Base-by-base conservation (phyloP, 768 basidiomycete genomes). In the Pisolithus orientalis region DNA sequence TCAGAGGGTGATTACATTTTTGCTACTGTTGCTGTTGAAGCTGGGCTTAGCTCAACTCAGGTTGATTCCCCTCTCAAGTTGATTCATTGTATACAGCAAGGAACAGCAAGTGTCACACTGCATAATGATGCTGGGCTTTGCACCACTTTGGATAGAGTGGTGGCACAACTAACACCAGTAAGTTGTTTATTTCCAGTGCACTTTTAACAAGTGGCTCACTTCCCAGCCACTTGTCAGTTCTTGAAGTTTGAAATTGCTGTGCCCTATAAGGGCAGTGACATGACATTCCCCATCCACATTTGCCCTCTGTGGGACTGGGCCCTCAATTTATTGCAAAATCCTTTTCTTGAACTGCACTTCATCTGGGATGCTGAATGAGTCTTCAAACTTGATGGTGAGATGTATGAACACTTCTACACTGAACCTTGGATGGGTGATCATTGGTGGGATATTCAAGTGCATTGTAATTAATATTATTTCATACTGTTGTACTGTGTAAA, bases 371-470 rank as follows among this genome's bases (percentile, higher is more conserved):
- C 70, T 5, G 38, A 62, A 38, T 51, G 42, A 6, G 47, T 58
- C 3, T 73, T 53, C 53, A 65, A 60, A 24, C 69, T 61, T 46
- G 53, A 70, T 54, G 63, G 64, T 0, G 43, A 43, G 6, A 2
- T 17, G 1, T 74, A 62, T 46, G 58, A 64, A n/a, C 57, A 59
- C 0, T 65, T 72, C 32, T 34, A 62, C 14, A 49, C 68, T 49
- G 70, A 76, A 46, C 72, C 74, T 6, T 72, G 72, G 66, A 70
- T 69, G 6, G 72, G 61, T 1, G 49, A 73, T 32, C 14, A 38
- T 1, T 72, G 61, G 44, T 75, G 72, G 72, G 55, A 70, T 1
- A 55, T 67, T 6, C 71, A 76, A 61, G 74, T 72, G 39, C 39
- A 39, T 39, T 13, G 21, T 39, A 39, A 39, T 14, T 39, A n/a